A percentile compares a stretch with the other conserved stretches of the same genome.
Conservation (phyloP, 805 yeast species). For the Komagataella pastoris region DNA sequence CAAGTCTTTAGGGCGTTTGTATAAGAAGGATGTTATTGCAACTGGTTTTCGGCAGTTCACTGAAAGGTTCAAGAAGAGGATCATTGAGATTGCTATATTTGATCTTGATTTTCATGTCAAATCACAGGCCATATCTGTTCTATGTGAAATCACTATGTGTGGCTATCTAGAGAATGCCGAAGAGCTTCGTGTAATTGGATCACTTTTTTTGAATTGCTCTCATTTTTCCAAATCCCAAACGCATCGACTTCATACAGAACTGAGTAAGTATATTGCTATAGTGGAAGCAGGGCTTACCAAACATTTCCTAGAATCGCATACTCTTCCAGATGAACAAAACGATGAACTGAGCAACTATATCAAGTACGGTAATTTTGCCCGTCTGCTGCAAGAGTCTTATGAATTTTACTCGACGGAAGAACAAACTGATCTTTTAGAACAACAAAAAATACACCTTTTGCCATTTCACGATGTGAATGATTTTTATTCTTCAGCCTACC, state of each 20-base stretch:
- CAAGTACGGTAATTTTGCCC: slow-evolving; percentile 14
- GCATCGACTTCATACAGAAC: slow-evolving; percentile 25
- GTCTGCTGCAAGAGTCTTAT: slow-evolving; percentile 17
- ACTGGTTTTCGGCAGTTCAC: slow-evolving; percentile 69
- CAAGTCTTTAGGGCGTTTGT: slow-evolving; percentile 36
- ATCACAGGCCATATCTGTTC: slow-evolving; percentile 31
- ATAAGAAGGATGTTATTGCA: slow-evolving; percentile 27
- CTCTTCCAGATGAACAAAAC: slow-evolving; percentile 8
- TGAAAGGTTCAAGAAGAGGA: slow-evolving; percentile 52
- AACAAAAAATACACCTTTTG: slow-evolving; percentile 1
- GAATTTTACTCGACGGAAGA: slow-evolving; percentile 8
- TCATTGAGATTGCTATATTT: slow-evolving; percentile 46
- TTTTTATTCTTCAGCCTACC: slow-evolving; percentile 8
- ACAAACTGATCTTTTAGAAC: slow-evolving; percentile 5
- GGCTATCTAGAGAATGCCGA: slow-evolving; percentile 59
- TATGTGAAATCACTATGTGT: slow-evolving; percentile 39
- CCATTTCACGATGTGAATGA: background rate
- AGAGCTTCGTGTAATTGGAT: slow-evolving; percentile 24
- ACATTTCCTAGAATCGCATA: slow-evolving; percentile 22
- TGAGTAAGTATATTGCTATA: slow-evolving; percentile 38
- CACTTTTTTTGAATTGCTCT: slow-evolving; percentile 20
- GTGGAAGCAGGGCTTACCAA: slow-evolving; percentile 26
- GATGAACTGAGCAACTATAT: slow-evolving; percentile 16
- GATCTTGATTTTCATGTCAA: slow-evolving; percentile 48
- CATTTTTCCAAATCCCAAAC: background rate